These are phyloP conservation scores for Globomyces sp. DNA, from an alignment of 371 early-diverging fungal species.

Conservation along the genomic window DNA sequence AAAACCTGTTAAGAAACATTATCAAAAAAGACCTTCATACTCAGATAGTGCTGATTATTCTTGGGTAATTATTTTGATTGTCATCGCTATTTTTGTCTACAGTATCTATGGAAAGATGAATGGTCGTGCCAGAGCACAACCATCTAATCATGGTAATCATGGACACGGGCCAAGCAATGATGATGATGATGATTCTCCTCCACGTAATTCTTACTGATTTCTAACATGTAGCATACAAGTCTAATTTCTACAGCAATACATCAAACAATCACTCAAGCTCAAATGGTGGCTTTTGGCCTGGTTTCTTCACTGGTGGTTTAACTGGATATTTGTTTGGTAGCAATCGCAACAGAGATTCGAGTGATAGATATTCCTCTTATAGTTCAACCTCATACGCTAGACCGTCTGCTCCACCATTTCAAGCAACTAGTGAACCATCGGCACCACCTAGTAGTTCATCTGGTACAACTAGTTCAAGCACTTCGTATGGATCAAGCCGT, in stretches of 20 bases:
- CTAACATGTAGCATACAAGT: background rate
- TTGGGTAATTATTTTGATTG: conserved; percentile 19
- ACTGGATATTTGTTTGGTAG: conserved; percentile 15
- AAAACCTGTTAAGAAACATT: background rate
- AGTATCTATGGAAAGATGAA: conserved; percentile 27
- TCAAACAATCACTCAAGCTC: conserved; percentile 2
- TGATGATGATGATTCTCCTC: conserved; percentile 9
- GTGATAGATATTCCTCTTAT: background rate
- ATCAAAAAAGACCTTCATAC: conserved; percentile 22
- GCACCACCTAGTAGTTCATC: background rate
- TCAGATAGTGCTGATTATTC: conserved; percentile 9
- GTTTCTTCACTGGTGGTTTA: conserved; percentile 36
- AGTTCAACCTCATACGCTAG: too few species aligned
- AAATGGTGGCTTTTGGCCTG: conserved; percentile 44
- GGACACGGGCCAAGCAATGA: conserved; percentile 20
- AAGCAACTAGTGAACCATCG: background rate
- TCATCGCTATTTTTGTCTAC: conserved; percentile 30
- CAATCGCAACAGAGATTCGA: background rate
- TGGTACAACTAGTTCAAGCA: background rate
- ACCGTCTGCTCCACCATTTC: background rate
- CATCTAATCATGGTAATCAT: conserved; percentile 26
- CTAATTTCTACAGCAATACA: conserved; percentile 14
- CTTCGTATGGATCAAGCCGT: background rate
- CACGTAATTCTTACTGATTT: too few species aligned
- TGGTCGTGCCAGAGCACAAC: conserved; percentile 18